Conservation (phyloP, 2,329 filamentous ascomycete genomes). For the Huntiella abstrusa region DNA sequence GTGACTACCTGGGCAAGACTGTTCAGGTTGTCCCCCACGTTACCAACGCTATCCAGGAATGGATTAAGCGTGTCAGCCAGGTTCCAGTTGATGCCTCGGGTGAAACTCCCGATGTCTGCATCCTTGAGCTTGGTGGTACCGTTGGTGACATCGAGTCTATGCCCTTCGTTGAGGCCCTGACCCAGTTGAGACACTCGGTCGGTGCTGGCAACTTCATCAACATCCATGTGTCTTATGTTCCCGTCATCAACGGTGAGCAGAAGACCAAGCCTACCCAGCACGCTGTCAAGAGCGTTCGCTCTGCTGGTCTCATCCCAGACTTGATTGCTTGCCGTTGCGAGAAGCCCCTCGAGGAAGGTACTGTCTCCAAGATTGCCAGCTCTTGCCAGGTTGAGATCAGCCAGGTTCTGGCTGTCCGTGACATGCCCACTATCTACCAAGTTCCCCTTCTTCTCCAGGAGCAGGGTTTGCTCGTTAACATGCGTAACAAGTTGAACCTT, state of each 20-base stretch:
- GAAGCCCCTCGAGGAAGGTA: constrained; percentile 48
- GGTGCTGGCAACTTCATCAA: constrained; percentile 69
- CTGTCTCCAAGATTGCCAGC: constrained; percentile 71
- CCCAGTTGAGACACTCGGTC: constrained; percentile 53
- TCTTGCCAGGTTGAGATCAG: constrained; percentile 74
- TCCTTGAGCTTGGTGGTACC: constrained; percentile 50
- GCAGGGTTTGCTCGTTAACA: constrained; percentile 52
- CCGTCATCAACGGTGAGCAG: constrained; percentile 49
- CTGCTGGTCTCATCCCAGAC: constrained; percentile 55
- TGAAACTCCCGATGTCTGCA: constrained; percentile 76
- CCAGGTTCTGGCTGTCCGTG: constrained; percentile 76
- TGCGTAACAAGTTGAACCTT: constrained; percentile 47
- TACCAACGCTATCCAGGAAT: constrained; percentile 79
- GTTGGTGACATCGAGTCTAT: constrained; percentile 69
- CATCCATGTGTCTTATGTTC: constrained; percentile 79
- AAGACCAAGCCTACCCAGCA: constrained; percentile 97
- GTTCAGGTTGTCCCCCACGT: constrained; percentile 87
- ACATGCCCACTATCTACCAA: constrained; percentile 83
- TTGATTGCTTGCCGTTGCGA: constrained; percentile 90
- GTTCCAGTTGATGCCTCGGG: constrained; percentile 74
- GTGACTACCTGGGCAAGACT: constrained; percentile 72
- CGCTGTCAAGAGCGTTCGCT: constrained; percentile 68
- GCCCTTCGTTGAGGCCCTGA: constrained; percentile 75
- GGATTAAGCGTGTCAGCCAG: constrained; percentile 71
- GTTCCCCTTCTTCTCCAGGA: constrained; percentile 81